Conservation (phyloP, 495 filamentous ascomycete genomes). For the Xylaria cubensis region DNA sequence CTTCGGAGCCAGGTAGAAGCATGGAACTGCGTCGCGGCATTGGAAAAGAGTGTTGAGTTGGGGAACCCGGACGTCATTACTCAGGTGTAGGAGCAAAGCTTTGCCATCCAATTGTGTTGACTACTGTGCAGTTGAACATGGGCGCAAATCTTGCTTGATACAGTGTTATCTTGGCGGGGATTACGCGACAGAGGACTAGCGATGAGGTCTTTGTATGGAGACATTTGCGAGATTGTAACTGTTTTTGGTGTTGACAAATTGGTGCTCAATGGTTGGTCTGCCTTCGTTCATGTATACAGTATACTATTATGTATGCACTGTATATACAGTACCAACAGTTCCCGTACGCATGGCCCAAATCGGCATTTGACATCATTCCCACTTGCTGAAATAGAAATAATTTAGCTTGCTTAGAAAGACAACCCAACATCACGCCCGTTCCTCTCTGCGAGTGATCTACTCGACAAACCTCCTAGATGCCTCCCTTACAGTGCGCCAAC, state of each 20-base stretch:
- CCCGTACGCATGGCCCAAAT: slow-evolving; percentile 3
- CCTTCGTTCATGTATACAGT: background rate
- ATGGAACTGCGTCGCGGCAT: slow-evolving; percentile 60
- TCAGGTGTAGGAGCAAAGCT: slow-evolving; percentile 36
- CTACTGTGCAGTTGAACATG: background rate
- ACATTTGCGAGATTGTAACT: background rate
- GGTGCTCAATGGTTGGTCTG: background rate
- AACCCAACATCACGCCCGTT: background rate
- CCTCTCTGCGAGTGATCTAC: background rate
- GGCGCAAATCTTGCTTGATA: background rate
- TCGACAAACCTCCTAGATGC: slow-evolving; percentile 35
- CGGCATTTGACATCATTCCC: slow-evolving; percentile 51
- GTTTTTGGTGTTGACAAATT: background rate
- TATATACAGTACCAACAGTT: background rate
- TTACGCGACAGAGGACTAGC: background rate
- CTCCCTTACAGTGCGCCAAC: slow-evolving; percentile 44
- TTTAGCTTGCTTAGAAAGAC: slow-evolving; percentile 37
- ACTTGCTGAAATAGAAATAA: slow-evolving; percentile 18
- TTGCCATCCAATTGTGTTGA: background rate
- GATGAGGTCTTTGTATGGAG: background rate
- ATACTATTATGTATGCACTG: background rate
- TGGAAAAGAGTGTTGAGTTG: slow-evolving; percentile 62
- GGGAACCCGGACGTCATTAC: slow-evolving; percentile 61
- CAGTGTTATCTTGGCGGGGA: background rate
- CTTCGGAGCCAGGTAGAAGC: slow-evolving; percentile 46